Evolutionary conservation across 225 moss, liverwort and hornwort species (phyloP), one percentile per base, ranked within the genome.

Genomic region (Takakia lepidozioides): DNA sequence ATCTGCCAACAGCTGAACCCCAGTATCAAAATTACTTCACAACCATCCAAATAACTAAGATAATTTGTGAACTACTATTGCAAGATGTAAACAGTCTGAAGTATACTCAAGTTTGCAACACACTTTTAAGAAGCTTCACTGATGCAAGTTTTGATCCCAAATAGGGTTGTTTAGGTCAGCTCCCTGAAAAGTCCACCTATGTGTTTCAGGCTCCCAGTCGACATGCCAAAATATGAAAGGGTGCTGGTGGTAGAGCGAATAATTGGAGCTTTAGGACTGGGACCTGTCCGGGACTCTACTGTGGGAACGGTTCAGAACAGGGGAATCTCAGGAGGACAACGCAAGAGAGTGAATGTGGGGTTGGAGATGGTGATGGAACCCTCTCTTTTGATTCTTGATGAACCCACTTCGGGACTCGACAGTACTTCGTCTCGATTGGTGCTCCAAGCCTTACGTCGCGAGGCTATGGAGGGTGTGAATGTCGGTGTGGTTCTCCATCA

Each of bases 301-400:
- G 98, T 98, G 1, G 98, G 98, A 4, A 98, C 98, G 2, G 83
- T 98, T 25, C 91, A 98, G 69, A 69, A 66, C 49, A 80, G 98
- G 38, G 98, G 98, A 49, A 85, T 98, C 4, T 98, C 98, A 22
- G 91, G 98, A 56, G 98, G 98, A 20, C 98, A 98, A 66, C 82
- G 91, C 19, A 98, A 98, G 55, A 63, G 91, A 69, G 98, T 98
- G 53, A 98, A 91, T 47, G 85, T 98, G 15, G 98, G 80, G 38
- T 60, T 98, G 77, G 98, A 98, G 62, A 61, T 98, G 49, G 98
- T 91, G 30, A 87, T 91, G 44, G 85, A 98, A 46, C 98, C 98
- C 5, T 98, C 98, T 40, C 54, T 98, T 49, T 25, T 98, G 40
- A 78, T 98, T 44, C 61, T 98, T 49, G 98, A 98, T 64, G 98